These are phyloP conservation scores for Nannochloris sp. DNA, from an alignment of 139 green algal genomes.

Conservation along the genomic window DNA sequence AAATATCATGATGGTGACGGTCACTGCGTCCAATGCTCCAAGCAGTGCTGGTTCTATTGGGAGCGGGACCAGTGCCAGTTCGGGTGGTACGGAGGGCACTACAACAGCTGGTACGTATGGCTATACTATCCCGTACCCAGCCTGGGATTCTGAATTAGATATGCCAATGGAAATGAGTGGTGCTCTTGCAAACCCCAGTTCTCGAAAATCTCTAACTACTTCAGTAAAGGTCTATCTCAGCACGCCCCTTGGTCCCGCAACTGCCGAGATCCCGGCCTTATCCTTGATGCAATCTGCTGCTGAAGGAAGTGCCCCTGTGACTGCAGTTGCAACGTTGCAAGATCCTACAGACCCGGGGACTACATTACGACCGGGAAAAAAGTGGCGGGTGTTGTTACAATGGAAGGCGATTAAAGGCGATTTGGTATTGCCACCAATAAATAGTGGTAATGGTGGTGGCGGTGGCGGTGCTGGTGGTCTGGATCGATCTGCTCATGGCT, in stretches of 20 bases:
- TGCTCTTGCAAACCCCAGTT: neutral
- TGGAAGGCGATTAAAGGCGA: neutral
- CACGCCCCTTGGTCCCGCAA: constrained; percentile 4
- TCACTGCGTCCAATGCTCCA: neutral
- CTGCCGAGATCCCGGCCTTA: neutral
- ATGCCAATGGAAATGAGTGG: neutral
- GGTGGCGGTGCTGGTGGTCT: too few species aligned
- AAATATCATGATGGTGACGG: constrained; percentile 2
- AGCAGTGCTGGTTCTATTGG: neutral
- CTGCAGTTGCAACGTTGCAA: neutral
- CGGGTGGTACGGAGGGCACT: neutral
- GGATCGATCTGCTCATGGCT: too few species aligned
- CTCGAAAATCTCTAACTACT: neutral
- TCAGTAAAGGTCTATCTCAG: neutral
- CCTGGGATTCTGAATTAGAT: neutral
- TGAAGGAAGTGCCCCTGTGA: neutral
- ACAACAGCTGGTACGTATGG: neutral
- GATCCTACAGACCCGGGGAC: neutral
- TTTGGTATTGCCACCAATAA: too few species aligned
- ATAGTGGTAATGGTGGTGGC: too few species aligned
- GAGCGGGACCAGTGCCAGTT: neutral
- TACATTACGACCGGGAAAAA: neutral
- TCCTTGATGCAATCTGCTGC: neutral
- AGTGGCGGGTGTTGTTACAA: neutral
- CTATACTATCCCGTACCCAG: neutral